Evolutionary conservation across 208 protist species (phyloP), one percentile per base, ranked within the genome.

Genomic region (Acanthamoeba quina): DNA sequence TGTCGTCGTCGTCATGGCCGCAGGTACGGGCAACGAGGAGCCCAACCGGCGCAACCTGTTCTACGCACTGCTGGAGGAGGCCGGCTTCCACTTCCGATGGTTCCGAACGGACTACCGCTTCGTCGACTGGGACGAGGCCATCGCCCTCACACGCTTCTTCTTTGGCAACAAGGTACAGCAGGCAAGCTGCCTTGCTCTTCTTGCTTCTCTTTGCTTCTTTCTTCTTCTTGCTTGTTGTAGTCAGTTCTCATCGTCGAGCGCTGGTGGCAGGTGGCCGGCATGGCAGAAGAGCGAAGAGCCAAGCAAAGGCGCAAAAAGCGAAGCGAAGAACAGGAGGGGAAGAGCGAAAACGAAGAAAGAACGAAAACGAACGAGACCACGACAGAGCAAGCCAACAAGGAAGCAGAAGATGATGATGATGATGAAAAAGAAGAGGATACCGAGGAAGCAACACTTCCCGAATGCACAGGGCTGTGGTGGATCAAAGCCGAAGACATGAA

Each of bases 11-110:
- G 19, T 19, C 52, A 21, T 58, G 17, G 3, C 17, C 54, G 19
- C 54, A 58, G 76, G 76, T 15, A 85, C 76, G 76, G 76, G 76
- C 76, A 85, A 85, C 49, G 76, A 85, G 76, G 76, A 85, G 24
- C 76, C 76, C 21, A 85, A 85, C 24, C 37, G 76, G 49, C 37
- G 76, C 17, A 85, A 85, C 26, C n/a, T 49, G 49, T 34, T 85
- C 19, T 85, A 85, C 47, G 24, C 76, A 17, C 76, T 85, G 47
- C 76, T 85, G 6, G 76, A 85, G 76, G 76, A 85, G 7, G 76
- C 44, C 2, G 76, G 76, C 76, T 85, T 85, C 76, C 76, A 58
- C 3, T 85, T 85, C n/a, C 37, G 76, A 5, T 85, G 76, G 76
- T 85, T 85, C 24, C 0, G 76, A 7, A 85, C 76, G 1, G 76